phyloP scores from a whole-genome alignment of 2,329 filamentous ascomycete species.

The Alternaria triticimaculans region DNA sequence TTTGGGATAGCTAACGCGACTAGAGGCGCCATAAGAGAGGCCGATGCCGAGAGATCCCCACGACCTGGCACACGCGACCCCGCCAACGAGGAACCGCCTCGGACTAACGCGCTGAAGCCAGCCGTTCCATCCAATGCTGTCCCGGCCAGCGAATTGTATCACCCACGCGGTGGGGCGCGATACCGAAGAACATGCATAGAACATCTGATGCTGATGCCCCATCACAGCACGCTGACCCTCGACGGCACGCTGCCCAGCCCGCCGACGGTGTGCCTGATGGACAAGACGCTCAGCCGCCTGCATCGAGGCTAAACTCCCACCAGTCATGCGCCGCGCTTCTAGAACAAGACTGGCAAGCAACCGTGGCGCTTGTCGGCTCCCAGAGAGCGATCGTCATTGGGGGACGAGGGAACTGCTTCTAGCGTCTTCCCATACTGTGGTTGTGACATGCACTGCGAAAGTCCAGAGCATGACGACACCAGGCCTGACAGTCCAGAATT shows the following conservation, averaged over 20 bases:
- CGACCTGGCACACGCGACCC: constrained; percentile 16
- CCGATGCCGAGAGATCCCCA: constrained; percentile 12
- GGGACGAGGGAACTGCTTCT: constrained; percentile 3
- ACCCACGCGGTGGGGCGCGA: constrained; percentile 5
- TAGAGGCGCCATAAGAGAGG: neutral
- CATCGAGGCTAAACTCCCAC: constrained; percentile 9
- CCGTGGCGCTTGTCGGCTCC: constrained; percentile 14
- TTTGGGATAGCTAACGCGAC: constrained; percentile 7
- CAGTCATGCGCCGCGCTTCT: constrained; percentile 13
- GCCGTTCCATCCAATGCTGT: constrained; percentile 2
- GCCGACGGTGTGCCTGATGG: constrained; percentile 3
- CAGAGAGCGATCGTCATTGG: constrained; percentile 3
- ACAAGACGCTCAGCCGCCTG: constrained; percentile 1
- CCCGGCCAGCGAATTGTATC: neutral
- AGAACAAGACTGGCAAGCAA: constrained; percentile 11
- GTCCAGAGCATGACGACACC: constrained; percentile 5
- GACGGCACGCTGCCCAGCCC: neutral
- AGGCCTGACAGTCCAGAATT: neutral
- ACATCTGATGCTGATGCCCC: neutral
- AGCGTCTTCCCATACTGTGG: constrained; percentile 16
- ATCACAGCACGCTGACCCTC: neutral
- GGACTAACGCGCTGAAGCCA: constrained; percentile 13
- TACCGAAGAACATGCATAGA: constrained; percentile 15
- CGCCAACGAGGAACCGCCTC: constrained; percentile 14
- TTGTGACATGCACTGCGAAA: constrained; percentile 10